Conservation (phyloP, 345 rosid genomes). For the Lenwebbia sp. region DNA sequence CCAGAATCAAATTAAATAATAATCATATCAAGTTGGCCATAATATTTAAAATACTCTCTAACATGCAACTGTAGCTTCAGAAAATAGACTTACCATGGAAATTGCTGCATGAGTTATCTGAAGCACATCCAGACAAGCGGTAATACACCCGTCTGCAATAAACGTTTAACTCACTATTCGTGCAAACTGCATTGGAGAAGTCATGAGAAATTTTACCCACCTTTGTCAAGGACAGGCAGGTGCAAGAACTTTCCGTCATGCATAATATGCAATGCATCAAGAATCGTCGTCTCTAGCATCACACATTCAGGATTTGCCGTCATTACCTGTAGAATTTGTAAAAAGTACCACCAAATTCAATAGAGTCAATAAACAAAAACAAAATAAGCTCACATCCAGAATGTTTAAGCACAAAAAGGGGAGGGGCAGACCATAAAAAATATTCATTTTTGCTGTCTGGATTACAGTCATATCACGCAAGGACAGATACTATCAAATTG, state of each 20-base stretch:
- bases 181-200: not conserved
- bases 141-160: slow-evolving; percentile 64
- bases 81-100: slow-evolving; percentile 52
- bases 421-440: not conserved
- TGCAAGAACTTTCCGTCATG: slow-evolving; percentile 97
- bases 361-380: not conserved
- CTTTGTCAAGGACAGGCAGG: slow-evolving; percentile 85
- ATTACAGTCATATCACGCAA: not conserved
- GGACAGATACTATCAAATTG: not conserved
- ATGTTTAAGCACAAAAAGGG: not conserved
- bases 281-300: slow-evolving; percentile 65
- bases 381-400: not conserved
- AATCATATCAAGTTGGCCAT: not conserved
- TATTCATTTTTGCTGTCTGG: not conserved
- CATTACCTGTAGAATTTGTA: slow-evolving; percentile 51
- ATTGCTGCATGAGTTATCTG: slow-evolving; percentile 98
- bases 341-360: not conserved
- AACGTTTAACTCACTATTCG: not conserved
- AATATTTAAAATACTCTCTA: not conserved
- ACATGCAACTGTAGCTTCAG: not conserved
- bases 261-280: slow-evolving; percentile 91
- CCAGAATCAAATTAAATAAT: not conserved
- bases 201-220: slow-evolving; percentile 14
- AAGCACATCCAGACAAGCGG: slow-evolving; percentile 82
- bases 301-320: slow-evolving; percentile 89